These are phyloP conservation scores for Sporisorium reilianum DNA, from an alignment of 1,284 basidiomycete genomes.

Conservation along the genomic window DNA sequence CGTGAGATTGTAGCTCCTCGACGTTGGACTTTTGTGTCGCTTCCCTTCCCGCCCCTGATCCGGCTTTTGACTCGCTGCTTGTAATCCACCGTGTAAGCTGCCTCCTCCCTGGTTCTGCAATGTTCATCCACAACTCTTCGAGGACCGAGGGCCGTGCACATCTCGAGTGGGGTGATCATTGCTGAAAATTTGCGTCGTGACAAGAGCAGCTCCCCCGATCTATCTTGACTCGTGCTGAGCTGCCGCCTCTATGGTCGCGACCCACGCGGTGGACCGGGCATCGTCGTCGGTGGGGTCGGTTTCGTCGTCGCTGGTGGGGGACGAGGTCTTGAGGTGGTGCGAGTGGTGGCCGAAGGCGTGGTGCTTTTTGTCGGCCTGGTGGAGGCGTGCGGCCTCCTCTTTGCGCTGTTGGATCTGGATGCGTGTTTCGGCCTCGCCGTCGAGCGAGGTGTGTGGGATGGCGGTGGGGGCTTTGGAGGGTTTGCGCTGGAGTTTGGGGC, in stretches of 20 bases:
- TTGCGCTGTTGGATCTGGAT: constrained; percentile 43
- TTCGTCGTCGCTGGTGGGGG: constrained; percentile 22
- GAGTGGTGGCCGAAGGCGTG: constrained; percentile 21
- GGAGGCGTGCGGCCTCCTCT: constrained; percentile 37
- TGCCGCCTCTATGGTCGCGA: not conserved
- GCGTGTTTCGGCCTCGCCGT: constrained; percentile 37
- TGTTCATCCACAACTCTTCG: not conserved
- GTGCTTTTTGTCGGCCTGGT: constrained; percentile 35
- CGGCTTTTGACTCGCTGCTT: not conserved
- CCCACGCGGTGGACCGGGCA: not conserved
- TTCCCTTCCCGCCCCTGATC: not conserved
- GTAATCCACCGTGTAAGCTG: constrained; percentile 11
- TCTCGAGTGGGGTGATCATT: too few relatives aligned
- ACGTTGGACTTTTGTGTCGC: not conserved
- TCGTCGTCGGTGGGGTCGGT: constrained; percentile 25
- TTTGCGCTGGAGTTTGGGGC: constrained; percentile 39
- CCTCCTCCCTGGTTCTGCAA: not conserved
- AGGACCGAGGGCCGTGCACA: too few relatives aligned
- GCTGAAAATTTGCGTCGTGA: not conserved
- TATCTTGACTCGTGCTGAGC: not conserved
- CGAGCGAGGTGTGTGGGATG: constrained; percentile 40
- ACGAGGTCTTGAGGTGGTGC: constrained; percentile 25
- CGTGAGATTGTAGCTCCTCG: not conserved
- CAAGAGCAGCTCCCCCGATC: not conserved
- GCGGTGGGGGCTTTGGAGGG: constrained; percentile 28